Base-by-base conservation (phyloP, 2,329 filamentous ascomycete genomes). In the Diaporthe caulivora region DNA sequence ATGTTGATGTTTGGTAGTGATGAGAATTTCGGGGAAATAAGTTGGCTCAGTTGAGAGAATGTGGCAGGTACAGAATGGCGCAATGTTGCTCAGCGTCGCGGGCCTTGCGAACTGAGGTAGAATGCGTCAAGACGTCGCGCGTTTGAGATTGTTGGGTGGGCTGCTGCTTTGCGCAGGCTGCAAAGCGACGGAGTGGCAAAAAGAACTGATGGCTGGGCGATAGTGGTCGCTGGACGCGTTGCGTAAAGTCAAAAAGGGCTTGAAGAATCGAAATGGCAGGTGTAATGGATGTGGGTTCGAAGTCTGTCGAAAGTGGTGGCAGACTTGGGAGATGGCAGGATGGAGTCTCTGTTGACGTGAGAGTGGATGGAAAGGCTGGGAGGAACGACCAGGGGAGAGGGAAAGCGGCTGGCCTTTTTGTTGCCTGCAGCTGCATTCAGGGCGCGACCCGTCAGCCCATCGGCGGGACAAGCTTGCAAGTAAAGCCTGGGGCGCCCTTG, bases 1-100 rank as follows among this genome's bases (percentile, higher is more conserved):
- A 98, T 97, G 76, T 74, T 79, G 76, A 72, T 74, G 57, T 68
- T 68, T 77, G 72, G 75, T 67, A 24, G 71, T 76, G 72, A 78
- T 76, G 74, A 70, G 60, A 75, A 71, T 71, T 57, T 51, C 37
- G 67, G 55, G 67, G 55, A 42, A 65, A 62, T n/a, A 31, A 51
- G 72, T 70, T 74, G 71, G 60, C 75, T 57, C 47, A 53, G 57
- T 75, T 68, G 57, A 73, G 17, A 26, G 24, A 37, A 67, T 26
- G 24, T 55, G 58, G 73, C 40, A 51, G 71, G 18, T 62, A 15
- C 24, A 2, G 31, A 42, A 69, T 62, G 40, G 71, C 31, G 62
- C 53, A 54, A 44, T 15, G 26, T 18, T 54, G 21, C 51, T 72
- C n/a, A 58, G 62, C 72, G 31, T 49, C 54, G n/a, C 4, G 40